Percentiles rank a stretch among this genome's conserved stretches.
Conservation (phyloP, 1,284 basidiomycete genomes). For the Ustilago loliicola region DNA sequence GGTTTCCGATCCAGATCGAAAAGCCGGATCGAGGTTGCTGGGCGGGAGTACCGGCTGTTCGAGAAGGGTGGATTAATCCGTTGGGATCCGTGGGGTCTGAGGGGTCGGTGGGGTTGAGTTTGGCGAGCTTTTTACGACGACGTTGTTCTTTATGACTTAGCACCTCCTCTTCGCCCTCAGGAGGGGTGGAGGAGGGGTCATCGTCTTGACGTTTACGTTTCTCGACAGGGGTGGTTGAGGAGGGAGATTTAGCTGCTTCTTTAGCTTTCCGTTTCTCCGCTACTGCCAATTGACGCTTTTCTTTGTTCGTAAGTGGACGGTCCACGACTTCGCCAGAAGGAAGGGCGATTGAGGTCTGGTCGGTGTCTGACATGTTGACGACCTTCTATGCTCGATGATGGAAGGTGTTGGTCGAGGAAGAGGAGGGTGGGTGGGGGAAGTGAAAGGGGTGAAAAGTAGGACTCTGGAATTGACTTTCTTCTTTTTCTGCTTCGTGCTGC, state of each 20-base stretch:
- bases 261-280: slow-evolving; percentile 49
- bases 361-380: slow-evolving; percentile 21
- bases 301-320: slow-evolving; percentile 59
- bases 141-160: slow-evolving; percentile 67
- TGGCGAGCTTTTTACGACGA: slow-evolving; percentile 52
- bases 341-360: neutral
- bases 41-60: slow-evolving; percentile 13
- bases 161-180: slow-evolving; percentile 68
- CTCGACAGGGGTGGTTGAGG: neutral
- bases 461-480: neutral
- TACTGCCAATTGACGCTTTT: slow-evolving; percentile 54
- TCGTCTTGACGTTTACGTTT: slow-evolving; percentile 74
- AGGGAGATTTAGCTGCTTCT: slow-evolving; percentile 9
- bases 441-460: no score
- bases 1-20: slow-evolving; percentile 74
- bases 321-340: slow-evolving; percentile 3
- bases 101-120: slow-evolving; percentile 15
- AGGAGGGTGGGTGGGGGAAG: no score
- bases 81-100: slow-evolving; percentile 41
- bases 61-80: slow-evolving; percentile 19
- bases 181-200: slow-evolving; percentile 79
- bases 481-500: neutral
- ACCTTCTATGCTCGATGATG: no score
- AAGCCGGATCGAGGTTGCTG: slow-evolving; percentile 73
- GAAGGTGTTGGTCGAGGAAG: neutral